Conservation (phyloP, 306 rosid species). For the Canavalia gladiata region DNA sequence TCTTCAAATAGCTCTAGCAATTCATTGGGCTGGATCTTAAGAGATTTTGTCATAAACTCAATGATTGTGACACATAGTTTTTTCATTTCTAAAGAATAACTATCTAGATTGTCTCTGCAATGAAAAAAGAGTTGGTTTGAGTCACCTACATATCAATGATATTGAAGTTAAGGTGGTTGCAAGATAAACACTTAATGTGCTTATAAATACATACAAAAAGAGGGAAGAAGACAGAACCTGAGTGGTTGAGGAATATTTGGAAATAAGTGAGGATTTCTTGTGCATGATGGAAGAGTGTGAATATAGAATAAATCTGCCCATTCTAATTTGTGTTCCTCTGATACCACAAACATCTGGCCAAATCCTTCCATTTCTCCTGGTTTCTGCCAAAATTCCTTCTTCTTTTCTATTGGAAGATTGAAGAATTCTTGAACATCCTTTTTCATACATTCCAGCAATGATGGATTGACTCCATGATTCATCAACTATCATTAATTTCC, state of each 20-base stretch:
- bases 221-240: not conserved
- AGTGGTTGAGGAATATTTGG: slow-evolving; percentile 31
- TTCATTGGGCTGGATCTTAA: slow-evolving; percentile 47
- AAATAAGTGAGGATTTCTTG: slow-evolving; percentile 15
- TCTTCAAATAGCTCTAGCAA: slow-evolving; percentile 42
- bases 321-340: slow-evolving; percentile 35
- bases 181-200: not conserved
- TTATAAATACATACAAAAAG: not conserved
- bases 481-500: slow-evolving; percentile 1
- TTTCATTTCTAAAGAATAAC: slow-evolving; percentile 44
- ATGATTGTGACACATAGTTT: slow-evolving; percentile 35
- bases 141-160: not conserved
- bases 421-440: slow-evolving; percentile 24
- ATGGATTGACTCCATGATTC: slow-evolving; percentile 27
- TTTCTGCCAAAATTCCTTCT: slow-evolving; percentile 27
- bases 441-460: slow-evolving; percentile 29
- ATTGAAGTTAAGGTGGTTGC: not conserved
- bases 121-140: not conserved
- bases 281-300: not conserved
- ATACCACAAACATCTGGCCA: slow-evolving; percentile 40
- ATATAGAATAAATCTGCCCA: slow-evolving; percentile 40
- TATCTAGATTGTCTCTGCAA: slow-evolving; percentile 28
- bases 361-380: slow-evolving; percentile 35
- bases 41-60: slow-evolving; percentile 47
- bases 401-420: slow-evolving; percentile 32